phyloP scores from a whole-genome alignment of 1,139 yeast genomes.

The Yamadazyma buinensis region DNA sequence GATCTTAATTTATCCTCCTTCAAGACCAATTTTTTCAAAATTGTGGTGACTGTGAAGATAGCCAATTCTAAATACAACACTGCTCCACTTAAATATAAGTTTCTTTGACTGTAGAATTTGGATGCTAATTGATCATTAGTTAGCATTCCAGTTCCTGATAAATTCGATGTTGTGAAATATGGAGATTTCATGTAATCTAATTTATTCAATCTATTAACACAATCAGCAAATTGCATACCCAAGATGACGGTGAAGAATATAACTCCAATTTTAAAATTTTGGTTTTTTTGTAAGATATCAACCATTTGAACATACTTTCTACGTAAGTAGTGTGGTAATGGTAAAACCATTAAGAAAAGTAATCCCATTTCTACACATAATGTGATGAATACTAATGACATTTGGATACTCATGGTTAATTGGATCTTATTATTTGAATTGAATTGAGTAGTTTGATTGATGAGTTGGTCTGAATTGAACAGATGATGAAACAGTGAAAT shows the following conservation, averaged over 20 bases:
- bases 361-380: conserved; percentile 53
- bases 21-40: conserved; percentile 54
- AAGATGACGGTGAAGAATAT: conserved; percentile 45
- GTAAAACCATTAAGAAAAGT: conserved; percentile 52
- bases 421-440: neutral
- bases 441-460: neutral
- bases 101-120: conserved; percentile 68
- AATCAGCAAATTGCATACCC: conserved; percentile 56
- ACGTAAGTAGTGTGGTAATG: conserved; percentile 58
- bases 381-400: conserved; percentile 41
- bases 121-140: conserved; percentile 43
- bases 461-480: too few relatives aligned
- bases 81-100: conserved; percentile 68
- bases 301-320: conserved; percentile 39
- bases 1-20: conserved; percentile 46
- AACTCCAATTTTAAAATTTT: conserved; percentile 48
- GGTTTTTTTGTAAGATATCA: conserved; percentile 31
- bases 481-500: neutral
- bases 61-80: conserved; percentile 59
- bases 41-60: conserved; percentile 52
- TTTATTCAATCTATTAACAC: conserved; percentile 45
- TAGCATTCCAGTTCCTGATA: conserved; percentile 15
- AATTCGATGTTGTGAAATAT: conserved; percentile 16
- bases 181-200: conserved; percentile 25
- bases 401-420: conserved; percentile 39